These are phyloP conservation scores for Quercus lobata DNA, from an alignment of 331 rosid genomes.

Conservation along the genomic window DNA sequence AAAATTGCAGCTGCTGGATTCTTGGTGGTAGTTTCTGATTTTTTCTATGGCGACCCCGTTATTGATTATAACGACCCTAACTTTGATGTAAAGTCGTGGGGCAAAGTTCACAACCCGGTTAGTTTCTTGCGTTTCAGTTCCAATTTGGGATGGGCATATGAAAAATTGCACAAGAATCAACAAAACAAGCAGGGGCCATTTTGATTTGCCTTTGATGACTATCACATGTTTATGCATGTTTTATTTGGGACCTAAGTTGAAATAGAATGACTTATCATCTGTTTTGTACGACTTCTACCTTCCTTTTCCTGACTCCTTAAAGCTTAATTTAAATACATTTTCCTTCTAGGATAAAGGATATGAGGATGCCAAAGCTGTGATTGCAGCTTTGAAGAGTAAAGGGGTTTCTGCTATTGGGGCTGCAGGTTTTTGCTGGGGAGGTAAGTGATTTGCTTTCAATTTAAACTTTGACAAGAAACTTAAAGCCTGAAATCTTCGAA, in stretches of 20 bases:
- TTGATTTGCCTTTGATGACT: not conserved
- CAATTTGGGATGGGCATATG: not conserved
- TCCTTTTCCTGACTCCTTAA: not conserved
- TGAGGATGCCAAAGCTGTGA: slow-evolving; percentile 39
- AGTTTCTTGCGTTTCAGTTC: slow-evolving; percentile 1
- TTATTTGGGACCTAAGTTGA: not conserved
- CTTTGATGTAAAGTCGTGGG: slow-evolving; percentile 21
- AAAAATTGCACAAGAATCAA: not conserved
- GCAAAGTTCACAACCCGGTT: slow-evolving; percentile 32
- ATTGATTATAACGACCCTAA: slow-evolving; percentile 25
- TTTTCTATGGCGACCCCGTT: slow-evolving; percentile 30
- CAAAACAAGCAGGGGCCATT: not conserved
- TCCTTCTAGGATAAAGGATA: slow-evolving; percentile 32
- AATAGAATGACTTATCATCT: not conserved
- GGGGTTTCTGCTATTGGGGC: slow-evolving; percentile 51
- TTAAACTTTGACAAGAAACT: not conserved
- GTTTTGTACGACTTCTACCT: not conserved
- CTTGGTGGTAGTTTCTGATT: slow-evolving; percentile 5
- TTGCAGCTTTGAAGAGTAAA: slow-evolving; percentile 46
- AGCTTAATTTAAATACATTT: not conserved
- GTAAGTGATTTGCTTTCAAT: slow-evolving; percentile 10
- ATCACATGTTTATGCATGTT: not conserved
- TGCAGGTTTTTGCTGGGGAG: slow-evolving; percentile 64
- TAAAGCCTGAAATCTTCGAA: not conserved
- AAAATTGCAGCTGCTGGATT: slow-evolving; percentile 43